Evolutionary conservation across 225 moss, liverwort and hornwort species (phyloP).

Genomic region (Asterella californica): DNA sequence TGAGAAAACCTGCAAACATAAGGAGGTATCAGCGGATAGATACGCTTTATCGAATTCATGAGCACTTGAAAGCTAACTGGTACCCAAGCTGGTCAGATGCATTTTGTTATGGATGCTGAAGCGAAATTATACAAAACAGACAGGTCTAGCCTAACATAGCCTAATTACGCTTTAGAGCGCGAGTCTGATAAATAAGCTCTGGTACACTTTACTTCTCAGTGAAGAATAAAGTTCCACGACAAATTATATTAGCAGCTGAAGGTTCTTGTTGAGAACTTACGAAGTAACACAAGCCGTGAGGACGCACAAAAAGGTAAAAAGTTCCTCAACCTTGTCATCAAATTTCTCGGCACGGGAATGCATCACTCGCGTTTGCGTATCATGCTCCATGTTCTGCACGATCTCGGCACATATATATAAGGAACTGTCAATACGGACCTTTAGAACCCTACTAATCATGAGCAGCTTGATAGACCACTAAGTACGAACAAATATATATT

Average conservation of each 20-base stretch:
- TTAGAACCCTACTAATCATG: background rate
- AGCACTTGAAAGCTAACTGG: background rate
- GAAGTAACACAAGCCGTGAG: constrained; percentile 31
- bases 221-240: background rate
- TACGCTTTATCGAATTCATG: background rate
- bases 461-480: no score
- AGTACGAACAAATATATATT: no score
- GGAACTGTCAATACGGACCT: background rate
- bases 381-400: background rate
- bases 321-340: constrained; percentile 26
- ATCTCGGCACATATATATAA: background rate
- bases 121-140: background rate
- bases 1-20: constrained; percentile 27
- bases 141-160: no score
- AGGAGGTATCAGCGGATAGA: background rate
- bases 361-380: constrained; percentile 10
- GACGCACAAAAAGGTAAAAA: constrained; percentile 32
- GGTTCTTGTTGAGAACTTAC: background rate
- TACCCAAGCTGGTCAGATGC: background rate
- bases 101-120: background rate
- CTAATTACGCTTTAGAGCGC: no score
- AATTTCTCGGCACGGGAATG: constrained; percentile 35
- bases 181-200: no score
- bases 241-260: background rate
- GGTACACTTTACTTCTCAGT: no score